Conservation (phyloP, 352 stramenopile genomes). For the Pythium dissimile region DNA sequence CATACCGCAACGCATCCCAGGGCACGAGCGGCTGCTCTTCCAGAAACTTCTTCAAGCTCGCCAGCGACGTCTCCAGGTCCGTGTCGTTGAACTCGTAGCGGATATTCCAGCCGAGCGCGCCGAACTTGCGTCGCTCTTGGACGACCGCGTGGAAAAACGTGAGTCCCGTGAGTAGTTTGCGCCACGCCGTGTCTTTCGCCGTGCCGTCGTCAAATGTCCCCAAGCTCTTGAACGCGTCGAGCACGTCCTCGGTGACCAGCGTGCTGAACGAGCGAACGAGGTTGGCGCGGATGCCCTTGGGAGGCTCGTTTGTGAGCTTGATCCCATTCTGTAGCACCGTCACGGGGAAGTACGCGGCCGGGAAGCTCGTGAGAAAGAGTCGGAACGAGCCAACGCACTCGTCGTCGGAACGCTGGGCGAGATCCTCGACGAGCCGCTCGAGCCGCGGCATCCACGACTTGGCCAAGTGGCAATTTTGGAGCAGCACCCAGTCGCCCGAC, state of each 20-base stretch:
- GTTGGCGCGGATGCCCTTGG: conserved; percentile 90
- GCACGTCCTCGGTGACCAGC: conserved; percentile 72
- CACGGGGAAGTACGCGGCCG: conserved; percentile 90
- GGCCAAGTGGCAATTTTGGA: conserved; percentile 94
- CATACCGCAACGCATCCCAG: conserved; percentile 93
- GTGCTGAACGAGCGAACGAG: conserved; percentile 88
- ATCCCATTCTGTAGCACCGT: conserved; percentile 92
- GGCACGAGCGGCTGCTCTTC: conserved; percentile 89
- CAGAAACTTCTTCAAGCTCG: conserved; percentile 89
- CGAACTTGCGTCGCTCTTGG: conserved; percentile 93
- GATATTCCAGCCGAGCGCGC: conserved; percentile 94
- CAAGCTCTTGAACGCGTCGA: conserved; percentile 50
- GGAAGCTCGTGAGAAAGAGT: conserved; percentile 92
- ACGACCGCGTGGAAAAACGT: conserved; percentile 95
- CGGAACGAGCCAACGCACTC: conserved; percentile 75
- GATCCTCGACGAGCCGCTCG: conserved; percentile 89
- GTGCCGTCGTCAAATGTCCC: conserved; percentile 60
- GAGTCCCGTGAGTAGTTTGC: conserved; percentile 87
- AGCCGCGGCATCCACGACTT: conserved; percentile 94
- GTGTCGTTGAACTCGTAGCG: conserved; percentile 96
- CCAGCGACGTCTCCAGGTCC: conserved; percentile 92
- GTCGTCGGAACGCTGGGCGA: conserved; percentile 52
- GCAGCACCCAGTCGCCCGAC: conserved; percentile 90
- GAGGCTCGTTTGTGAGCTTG: conserved; percentile 92
- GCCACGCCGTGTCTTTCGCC: conserved; percentile 73